phyloP scores from a whole-genome alignment of 2,329 filamentous ascomycete genomes.

The Pseudogymnoascus pannorum region DNA sequence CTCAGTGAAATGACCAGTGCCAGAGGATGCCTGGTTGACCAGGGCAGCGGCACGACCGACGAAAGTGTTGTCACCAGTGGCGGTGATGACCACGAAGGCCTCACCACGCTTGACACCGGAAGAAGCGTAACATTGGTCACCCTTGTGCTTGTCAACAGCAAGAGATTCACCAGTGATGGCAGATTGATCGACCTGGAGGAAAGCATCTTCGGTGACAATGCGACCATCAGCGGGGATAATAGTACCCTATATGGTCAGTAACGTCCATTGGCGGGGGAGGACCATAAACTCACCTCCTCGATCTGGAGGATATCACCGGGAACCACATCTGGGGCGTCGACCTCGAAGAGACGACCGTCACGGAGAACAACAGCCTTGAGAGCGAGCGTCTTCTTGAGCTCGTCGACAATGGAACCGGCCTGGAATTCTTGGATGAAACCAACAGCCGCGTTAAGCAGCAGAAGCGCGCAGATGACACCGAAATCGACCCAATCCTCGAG shows the following conservation, averaged over 20 bases:
- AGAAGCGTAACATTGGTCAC: conserved; percentile 75
- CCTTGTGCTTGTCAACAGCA: conserved; percentile 70
- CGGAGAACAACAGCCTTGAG: conserved; percentile 64
- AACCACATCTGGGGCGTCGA: conserved; percentile 77
- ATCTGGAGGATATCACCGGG: conserved; percentile 85
- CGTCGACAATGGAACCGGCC: conserved; percentile 69
- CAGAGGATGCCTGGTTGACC: conserved; percentile 67
- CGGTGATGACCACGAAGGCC: conserved; percentile 61
- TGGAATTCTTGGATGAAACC: conserved; percentile 80
- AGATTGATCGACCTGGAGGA: conserved; percentile 69
- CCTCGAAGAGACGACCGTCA: conserved; percentile 64
- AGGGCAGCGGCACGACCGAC: conserved; percentile 69
- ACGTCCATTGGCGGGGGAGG: conserved; percentile 57
- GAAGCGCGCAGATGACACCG: conserved; percentile 69
- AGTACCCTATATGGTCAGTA: no score
- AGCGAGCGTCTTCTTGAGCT: conserved; percentile 71
- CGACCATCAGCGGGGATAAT: no score
- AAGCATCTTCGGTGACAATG: conserved; percentile 66
- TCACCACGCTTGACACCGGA: conserved; percentile 77
- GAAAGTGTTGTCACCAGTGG: conserved; percentile 65
- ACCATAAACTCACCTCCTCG: conserved; percentile 68
- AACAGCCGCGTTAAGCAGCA: conserved; percentile 66
- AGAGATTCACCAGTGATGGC: conserved; percentile 76
- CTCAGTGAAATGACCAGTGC: conserved; percentile 72
- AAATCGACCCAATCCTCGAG: conserved; percentile 71